phyloP scores from a whole-genome alignment of 225 moss, liverwort and hornwort species.

The Climacium dendroides region DNA sequence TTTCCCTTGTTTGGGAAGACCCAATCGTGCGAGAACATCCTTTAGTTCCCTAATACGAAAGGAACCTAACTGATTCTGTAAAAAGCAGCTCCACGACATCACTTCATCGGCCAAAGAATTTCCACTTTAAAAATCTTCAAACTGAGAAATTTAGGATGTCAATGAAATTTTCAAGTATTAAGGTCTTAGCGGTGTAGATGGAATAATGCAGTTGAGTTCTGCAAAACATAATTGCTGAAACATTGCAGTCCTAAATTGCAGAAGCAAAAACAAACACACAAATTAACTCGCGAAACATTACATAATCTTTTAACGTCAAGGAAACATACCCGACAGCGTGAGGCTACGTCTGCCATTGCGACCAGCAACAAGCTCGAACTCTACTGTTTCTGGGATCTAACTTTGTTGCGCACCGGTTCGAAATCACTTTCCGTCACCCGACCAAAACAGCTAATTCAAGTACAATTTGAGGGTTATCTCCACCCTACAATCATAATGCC shows the following conservation, averaged over 20 bases:
- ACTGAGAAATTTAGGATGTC: background rate
- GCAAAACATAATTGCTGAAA: background rate
- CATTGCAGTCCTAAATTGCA: background rate
- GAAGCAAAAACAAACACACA: background rate
- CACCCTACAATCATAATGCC: slow-evolving; percentile 12
- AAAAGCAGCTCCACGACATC: background rate
- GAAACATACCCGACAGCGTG: slow-evolving; percentile 46
- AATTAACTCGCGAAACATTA: background rate
- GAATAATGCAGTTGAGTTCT: background rate
- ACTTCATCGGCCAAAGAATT: background rate
- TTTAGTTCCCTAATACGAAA: slow-evolving; percentile 63
- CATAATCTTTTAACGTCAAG: background rate
- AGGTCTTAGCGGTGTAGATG: background rate
- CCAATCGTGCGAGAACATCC: slow-evolving; percentile 49
- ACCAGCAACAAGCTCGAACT: background rate
- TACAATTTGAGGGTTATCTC: background rate
- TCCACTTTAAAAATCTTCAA: background rate
- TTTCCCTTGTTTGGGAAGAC: slow-evolving; percentile 61
- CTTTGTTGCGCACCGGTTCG: background rate
- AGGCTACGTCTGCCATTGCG: slow-evolving; percentile 42
- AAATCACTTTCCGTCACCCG: background rate
- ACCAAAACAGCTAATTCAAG: slow-evolving; percentile 10
- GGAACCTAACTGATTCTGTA: slow-evolving; percentile 44
- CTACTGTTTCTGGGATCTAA: background rate
- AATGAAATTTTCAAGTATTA: background rate